Conservation (phyloP, 2,329 filamentous ascomycete species). For the Chaetomiaceae sp. region DNA sequence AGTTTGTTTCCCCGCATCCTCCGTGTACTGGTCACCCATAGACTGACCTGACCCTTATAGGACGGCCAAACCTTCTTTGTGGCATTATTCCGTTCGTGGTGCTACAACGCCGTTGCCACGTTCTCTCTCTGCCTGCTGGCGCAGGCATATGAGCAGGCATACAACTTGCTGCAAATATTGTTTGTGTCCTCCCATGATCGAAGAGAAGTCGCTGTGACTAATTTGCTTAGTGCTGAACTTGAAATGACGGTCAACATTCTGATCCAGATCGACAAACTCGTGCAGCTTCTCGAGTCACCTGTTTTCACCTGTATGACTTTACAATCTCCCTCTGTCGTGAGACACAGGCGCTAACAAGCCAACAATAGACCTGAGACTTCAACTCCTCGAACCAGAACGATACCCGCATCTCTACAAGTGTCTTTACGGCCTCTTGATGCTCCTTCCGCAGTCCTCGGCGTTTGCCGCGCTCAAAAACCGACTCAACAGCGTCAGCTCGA, state of each 20-base stretch:
- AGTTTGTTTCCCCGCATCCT: slow-evolving; percentile 37
- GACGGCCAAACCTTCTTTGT: slow-evolving; percentile 96
- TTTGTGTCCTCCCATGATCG: slow-evolving; percentile 33
- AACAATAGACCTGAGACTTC: slow-evolving; percentile 77
- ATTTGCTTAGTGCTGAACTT: slow-evolving; percentile 67
- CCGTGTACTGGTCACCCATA: neutral
- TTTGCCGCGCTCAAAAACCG: slow-evolving; percentile 96
- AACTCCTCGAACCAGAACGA: slow-evolving; percentile 90
- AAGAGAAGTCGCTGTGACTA: slow-evolving; percentile 12
- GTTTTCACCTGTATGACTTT: slow-evolving; percentile 80
- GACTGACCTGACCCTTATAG: slow-evolving; percentile 35
- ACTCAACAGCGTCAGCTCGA: slow-evolving; percentile 93
- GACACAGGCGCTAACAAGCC: slow-evolving; percentile 1
- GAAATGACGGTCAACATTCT: slow-evolving; percentile 99
- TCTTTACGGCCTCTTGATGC: slow-evolving; percentile 93
- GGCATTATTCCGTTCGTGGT: slow-evolving; percentile 92
- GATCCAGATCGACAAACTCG: slow-evolving; percentile 97
- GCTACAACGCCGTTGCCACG: slow-evolving; percentile 94
- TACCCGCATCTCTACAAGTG: slow-evolving; percentile 97
- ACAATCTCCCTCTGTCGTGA: neutral
- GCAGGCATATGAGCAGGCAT: slow-evolving; percentile 96
- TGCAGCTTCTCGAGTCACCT: slow-evolving; percentile 92
- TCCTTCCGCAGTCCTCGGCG: slow-evolving; percentile 94
- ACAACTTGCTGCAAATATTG: slow-evolving; percentile 94
- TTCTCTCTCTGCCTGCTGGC: slow-evolving; percentile 94